phyloP scores from a whole-genome alignment of 2,329 filamentous ascomycete species.

The Fusarium nanum region DNA sequence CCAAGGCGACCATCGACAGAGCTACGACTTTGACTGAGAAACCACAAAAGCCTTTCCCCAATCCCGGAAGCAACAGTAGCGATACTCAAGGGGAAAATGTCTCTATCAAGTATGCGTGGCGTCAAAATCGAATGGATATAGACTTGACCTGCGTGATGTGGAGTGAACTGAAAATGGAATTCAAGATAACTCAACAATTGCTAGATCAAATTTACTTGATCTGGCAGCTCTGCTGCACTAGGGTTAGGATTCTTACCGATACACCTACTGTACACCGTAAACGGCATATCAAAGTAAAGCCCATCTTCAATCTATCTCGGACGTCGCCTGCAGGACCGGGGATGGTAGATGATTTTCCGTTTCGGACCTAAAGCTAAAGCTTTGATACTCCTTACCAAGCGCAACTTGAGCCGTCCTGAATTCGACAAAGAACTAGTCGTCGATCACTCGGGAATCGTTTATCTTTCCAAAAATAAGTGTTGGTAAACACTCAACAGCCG shows the following conservation, averaged over 20 bases:
- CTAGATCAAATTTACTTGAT: too few species aligned
- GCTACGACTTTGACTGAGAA: too few species aligned
- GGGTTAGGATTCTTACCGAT: rapidly evolving
- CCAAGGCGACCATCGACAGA: too few species aligned
- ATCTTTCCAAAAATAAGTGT: not conserved
- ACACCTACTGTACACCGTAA: not conserved
- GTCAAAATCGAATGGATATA: too few species aligned
- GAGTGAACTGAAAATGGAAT: not conserved
- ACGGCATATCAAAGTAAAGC: not conserved
- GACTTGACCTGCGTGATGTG: not conserved
- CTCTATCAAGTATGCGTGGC: too few species aligned
- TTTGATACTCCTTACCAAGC: too few species aligned
- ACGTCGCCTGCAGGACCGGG: not conserved
- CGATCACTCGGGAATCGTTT: not conserved
- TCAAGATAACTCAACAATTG: not conserved
- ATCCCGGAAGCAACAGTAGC: too few species aligned
- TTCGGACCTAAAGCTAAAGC: not conserved
- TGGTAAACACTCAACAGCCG: not conserved
- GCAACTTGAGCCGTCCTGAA: too few species aligned
- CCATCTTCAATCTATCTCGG: rapidly evolving
- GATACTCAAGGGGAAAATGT: too few species aligned
- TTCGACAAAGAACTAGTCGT: too few species aligned
- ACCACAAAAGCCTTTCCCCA: too few species aligned
- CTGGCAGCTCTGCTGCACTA: rapidly evolving
- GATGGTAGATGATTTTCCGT: not conserved